These are phyloP conservation scores for Mycosphaerelloides madeirae DNA, from an alignment of 2,329 filamentous ascomycete species.

Conservation along the genomic window DNA sequence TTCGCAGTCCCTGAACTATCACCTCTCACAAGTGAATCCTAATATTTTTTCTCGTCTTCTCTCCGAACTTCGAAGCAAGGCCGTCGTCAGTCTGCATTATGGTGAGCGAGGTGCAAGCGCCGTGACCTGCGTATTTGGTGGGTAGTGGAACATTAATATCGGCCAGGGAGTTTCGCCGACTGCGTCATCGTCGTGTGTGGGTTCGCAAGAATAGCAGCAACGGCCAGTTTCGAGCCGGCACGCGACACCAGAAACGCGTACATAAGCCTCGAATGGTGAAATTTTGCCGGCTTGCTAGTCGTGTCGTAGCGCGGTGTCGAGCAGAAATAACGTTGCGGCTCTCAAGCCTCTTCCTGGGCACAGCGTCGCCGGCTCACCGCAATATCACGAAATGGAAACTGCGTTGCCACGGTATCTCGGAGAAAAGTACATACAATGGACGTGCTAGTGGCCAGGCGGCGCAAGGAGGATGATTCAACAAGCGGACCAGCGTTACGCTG, in stretches of 20 bases:
- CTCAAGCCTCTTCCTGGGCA: constrained; percentile 11
- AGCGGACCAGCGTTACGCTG: constrained; percentile 12
- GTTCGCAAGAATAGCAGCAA: neutral
- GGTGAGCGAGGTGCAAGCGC: neutral
- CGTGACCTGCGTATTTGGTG: too few relatives aligned
- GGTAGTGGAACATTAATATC: too few relatives aligned
- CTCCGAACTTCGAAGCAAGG: constrained; percentile 15
- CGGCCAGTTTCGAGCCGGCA: constrained; percentile 4
- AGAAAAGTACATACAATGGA: constrained; percentile 16
- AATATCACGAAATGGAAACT: constrained; percentile 4
- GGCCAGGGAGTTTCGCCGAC: neutral
- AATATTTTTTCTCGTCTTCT: too few relatives aligned
- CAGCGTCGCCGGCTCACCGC: constrained; percentile 10
- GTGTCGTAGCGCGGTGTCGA: constrained; percentile 14
- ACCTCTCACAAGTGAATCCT: constrained; percentile 8
- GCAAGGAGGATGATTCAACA: constrained; percentile 14
- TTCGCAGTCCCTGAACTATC: constrained; percentile 4
- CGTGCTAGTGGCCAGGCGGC: constrained; percentile 12
- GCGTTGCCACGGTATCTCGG: constrained; percentile 13
- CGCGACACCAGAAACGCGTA: constrained; percentile 19
- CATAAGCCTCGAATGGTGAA: constrained; percentile 12
- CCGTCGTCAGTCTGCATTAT: constrained; percentile 1
- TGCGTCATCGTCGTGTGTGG: too few relatives aligned
- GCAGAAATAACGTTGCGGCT: constrained; percentile 6
- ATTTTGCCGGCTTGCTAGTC: constrained; percentile 17